phyloP scores from a whole-genome alignment of 1,284 basidiomycete genomes.

The Puccinia coronata region DNA sequence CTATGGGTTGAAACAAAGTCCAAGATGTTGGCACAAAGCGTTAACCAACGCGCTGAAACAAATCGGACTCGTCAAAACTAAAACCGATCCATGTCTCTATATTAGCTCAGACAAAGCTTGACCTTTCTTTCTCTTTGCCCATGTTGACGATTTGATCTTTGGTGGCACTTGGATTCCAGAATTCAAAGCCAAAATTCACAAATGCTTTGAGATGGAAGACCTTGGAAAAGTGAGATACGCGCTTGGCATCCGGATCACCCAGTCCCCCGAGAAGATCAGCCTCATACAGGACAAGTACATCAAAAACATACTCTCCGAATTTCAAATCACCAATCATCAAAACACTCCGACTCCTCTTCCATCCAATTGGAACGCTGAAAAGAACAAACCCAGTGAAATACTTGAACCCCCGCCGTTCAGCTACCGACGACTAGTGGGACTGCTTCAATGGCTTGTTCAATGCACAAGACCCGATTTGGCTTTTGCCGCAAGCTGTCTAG shows the following conservation, averaged over 20 bases:
- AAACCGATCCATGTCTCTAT: not conserved
- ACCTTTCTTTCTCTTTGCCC: not conserved
- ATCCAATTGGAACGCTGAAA: too few species aligned
- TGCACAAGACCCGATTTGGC: too few species aligned
- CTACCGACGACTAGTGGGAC: too few species aligned
- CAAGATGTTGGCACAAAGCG: too few species aligned
- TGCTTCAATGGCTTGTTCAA: too few species aligned
- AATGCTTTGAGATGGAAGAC: constrained; percentile 21
- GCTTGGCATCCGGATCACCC: not conserved
- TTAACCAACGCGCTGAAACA: not conserved
- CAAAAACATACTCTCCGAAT: too few species aligned
- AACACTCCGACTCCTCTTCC: too few species aligned
- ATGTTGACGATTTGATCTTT: not conserved
- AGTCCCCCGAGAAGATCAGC: not conserved
- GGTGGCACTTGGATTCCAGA: not conserved
- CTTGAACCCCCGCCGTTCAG: too few species aligned
- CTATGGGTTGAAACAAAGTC: constrained; percentile 21
- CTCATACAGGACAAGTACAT: not conserved
- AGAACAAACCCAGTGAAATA: too few species aligned
- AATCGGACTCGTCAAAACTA: not conserved
- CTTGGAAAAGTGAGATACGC: not conserved
- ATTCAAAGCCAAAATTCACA: constrained; percentile 19
- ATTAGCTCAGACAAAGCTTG: not conserved
- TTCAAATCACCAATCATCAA: not conserved
- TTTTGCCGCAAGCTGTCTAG: too few species aligned